Percentiles rank a stretch among this genome's conserved stretches.
Evolutionary conservation across 1,284 basidiomycete genomes (phyloP).

Genomic region (Gomphus bonarii): DNA sequence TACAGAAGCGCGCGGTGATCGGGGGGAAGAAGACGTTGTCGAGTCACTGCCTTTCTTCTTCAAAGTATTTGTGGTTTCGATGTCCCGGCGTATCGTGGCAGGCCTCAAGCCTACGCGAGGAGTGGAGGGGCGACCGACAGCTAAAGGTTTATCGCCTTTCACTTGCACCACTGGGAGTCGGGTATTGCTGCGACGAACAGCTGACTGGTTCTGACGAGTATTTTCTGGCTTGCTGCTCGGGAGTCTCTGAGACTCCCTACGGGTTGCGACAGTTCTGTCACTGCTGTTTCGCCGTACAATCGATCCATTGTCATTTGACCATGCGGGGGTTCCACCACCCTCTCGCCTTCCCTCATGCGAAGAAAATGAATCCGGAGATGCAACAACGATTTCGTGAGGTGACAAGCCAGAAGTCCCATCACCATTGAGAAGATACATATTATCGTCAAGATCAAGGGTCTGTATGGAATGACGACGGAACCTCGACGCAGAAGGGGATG

Average conservation of each 20-base stretch:
- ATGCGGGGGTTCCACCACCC: neutral
- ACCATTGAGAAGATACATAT: neutral
- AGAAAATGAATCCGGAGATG: neutral
- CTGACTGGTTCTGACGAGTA: neutral
- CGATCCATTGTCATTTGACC: neutral
- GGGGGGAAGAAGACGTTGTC: neutral
- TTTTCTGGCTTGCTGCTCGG: neutral
- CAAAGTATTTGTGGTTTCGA: neutral
- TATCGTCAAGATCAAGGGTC: slow-evolving; percentile 7
- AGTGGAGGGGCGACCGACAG: neutral
- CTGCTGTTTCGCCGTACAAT: neutral
- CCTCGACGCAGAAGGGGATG: neutral
- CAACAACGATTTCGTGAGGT: neutral
- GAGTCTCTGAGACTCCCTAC: neutral
- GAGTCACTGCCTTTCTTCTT: slow-evolving; percentile 6
- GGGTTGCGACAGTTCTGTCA: neutral
- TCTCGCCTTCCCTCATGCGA: neutral
- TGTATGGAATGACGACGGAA: slow-evolving; percentile 6
- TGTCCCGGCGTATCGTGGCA: neutral
- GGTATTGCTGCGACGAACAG: neutral
- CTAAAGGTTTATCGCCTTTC: neutral
- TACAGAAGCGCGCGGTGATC: slow-evolving; percentile 6
- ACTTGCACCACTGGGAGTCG: neutral
- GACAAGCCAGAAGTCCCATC: neutral
- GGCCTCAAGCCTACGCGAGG: neutral